These are phyloP conservation scores for Diutina pseudorugosa DNA, from an alignment of 1,139 yeast genomes.

Conservation along the genomic window DNA sequence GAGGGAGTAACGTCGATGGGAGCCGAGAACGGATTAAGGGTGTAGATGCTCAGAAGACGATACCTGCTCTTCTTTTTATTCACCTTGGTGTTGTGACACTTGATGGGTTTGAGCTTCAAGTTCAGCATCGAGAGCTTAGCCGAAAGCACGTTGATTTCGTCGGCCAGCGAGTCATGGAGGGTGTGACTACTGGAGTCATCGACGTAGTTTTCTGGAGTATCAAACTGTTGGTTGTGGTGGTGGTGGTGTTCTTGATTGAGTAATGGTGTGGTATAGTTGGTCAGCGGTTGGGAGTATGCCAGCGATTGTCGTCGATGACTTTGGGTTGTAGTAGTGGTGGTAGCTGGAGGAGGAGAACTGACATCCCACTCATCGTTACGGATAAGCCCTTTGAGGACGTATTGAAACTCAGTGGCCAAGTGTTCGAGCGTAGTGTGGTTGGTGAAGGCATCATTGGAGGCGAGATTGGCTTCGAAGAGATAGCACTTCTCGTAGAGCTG, in stretches of 20 bases:
- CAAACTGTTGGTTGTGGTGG: conserved; percentile 25
- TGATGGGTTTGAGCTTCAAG: conserved; percentile 28
- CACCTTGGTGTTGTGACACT: conserved; percentile 21
- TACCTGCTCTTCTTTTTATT: conserved; percentile 31
- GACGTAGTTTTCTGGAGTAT: conserved; percentile 19
- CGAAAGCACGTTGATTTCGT: conserved; percentile 5
- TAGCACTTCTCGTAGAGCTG: conserved; percentile 21
- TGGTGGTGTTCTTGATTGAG: conserved; percentile 13
- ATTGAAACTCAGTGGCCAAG: conserved; percentile 29
- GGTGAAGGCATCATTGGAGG: conserved; percentile 22
- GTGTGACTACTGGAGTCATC: conserved; percentile 23
- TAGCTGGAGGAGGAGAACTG: background rate
- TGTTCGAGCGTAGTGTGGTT: conserved; percentile 39
- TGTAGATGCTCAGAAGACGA: conserved; percentile 27
- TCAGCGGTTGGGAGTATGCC: conserved; percentile 12
- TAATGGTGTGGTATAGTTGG: conserved; percentile 38
- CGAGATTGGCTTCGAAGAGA: conserved; percentile 23
- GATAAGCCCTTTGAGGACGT: conserved; percentile 9
- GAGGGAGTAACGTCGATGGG: background rate
- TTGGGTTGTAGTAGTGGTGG: background rate
- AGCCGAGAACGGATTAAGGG: conserved; percentile 20
- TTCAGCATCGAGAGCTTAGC: conserved; percentile 22
- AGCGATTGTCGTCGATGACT: background rate
- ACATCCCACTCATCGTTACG: background rate
- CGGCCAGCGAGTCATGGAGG: conserved; percentile 9